phyloP scores from a whole-genome alignment of 805 yeast species.

The Saccharomycopsis javanensis region DNA sequence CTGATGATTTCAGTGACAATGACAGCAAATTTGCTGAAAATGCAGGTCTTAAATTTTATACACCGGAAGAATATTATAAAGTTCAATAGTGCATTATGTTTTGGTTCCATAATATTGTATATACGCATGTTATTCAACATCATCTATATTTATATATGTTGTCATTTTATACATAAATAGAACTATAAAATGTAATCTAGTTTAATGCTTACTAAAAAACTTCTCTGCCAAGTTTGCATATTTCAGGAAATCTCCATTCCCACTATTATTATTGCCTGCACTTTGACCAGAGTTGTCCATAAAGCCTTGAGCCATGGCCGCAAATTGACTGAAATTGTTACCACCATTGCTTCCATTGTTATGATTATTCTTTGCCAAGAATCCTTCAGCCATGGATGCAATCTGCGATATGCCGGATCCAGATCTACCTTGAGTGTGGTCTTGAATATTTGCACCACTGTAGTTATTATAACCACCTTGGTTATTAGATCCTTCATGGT shows the following conservation, averaged over 20 bases:
- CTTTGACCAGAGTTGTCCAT: constrained; percentile 2
- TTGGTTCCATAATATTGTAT: too few species aligned
- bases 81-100: too few species aligned
- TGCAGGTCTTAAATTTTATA: constrained; percentile 40
- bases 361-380: background rate
- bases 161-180: background rate
- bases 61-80: constrained; percentile 5
- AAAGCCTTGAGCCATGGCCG: constrained; percentile 15
- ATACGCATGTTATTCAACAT: background rate
- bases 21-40: constrained; percentile 62
- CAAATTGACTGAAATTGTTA: constrained; percentile 7
- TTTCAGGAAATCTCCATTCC: background rate
- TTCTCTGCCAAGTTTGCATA: constrained; percentile 9
- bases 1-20: constrained; percentile 67
- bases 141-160: background rate
- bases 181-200: background rate
- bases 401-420: background rate
- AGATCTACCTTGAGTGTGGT: background rate
- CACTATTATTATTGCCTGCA: background rate
- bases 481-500: background rate
- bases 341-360: constrained; percentile 2
- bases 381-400: constrained; percentile 10
- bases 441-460: background rate
- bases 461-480: background rate
- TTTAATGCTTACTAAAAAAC: constrained; percentile 3